These are phyloP conservation scores for Micractinium conductrix DNA, from an alignment of 139 green algal species.

Conservation along the genomic window DNA sequence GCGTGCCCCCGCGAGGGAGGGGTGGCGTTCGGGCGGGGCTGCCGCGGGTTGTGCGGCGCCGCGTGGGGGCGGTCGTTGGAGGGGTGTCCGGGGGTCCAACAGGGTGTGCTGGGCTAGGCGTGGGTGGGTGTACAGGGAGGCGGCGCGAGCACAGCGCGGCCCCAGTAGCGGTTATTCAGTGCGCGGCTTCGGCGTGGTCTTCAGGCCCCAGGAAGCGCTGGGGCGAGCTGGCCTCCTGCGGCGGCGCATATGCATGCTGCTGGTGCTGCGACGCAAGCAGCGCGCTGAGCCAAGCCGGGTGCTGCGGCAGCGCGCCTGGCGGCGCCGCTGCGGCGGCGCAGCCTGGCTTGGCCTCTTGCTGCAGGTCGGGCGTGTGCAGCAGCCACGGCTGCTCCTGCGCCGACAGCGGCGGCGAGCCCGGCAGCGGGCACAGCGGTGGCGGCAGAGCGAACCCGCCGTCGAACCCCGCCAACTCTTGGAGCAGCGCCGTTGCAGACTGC, in stretches of 20 bases:
- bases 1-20: too few species aligned
- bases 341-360: neutral
- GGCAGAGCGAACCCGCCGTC: neutral
- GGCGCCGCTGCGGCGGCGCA: neutral
- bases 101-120: too few species aligned
- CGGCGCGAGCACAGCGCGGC: too few species aligned
- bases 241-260: neutral
- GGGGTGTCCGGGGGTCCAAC: too few species aligned
- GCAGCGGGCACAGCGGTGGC: neutral
- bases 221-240: neutral
- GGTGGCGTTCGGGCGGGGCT: too few species aligned
- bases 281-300: neutral
- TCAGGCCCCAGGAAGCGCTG: neutral
- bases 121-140: too few species aligned
- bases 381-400: neutral
- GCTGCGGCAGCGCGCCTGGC: neutral
- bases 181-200: too few species aligned
- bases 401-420: neutral
- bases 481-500: slow-evolving; percentile 16
- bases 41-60: too few species aligned
- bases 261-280: neutral
- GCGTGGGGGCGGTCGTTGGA: too few species aligned
- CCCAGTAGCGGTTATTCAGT: too few species aligned
- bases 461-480: neutral
- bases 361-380: neutral